A percentile compares a stretch with the other conserved stretches of the same genome.
phyloP scores from a whole-genome alignment of 2,329 filamentous ascomycete genomes.

The Nigrograna mackinnonii region DNA sequence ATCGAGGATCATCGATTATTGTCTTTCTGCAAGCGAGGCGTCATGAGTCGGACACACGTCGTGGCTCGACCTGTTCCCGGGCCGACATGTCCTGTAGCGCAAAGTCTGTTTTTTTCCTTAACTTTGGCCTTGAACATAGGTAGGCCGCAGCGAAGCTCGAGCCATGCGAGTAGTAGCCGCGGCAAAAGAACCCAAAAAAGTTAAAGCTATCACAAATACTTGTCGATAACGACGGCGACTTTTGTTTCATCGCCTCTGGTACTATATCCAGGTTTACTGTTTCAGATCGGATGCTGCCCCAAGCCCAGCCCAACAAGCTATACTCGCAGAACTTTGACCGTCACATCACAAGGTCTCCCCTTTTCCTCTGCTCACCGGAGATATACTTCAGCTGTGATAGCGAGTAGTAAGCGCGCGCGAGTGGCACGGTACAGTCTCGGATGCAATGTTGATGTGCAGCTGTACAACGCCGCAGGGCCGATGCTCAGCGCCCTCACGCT shows the following conservation, averaged over 20 bases:
- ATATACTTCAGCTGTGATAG: neutral
- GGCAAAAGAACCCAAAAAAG: slow-evolving; percentile 6
- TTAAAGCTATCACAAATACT: slow-evolving; percentile 2
- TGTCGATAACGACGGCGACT: slow-evolving; percentile 4
- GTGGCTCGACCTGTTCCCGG: neutral
- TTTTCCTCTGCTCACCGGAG: slow-evolving; percentile 1
- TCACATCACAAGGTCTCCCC: slow-evolving; percentile 1
- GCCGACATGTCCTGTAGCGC: neutral
- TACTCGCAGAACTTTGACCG: too few species aligned
- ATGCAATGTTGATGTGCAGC: neutral
- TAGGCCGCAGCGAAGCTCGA: neutral
- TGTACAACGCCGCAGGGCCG: slow-evolving; percentile 7
- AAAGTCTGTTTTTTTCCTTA: neutral
- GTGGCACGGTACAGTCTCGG: slow-evolving; percentile 4
- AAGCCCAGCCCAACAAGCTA: slow-evolving; percentile 8
- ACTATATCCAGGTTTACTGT: slow-evolving; percentile 22
- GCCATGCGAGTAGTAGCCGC: slow-evolving; percentile 2
- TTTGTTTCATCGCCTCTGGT: slow-evolving; percentile 18
- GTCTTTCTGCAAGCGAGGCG: slow-evolving; percentile 5
- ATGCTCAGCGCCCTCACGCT: slow-evolving; percentile 2
- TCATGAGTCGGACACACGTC: slow-evolving; percentile 1
- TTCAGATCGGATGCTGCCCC: slow-evolving; percentile 12
- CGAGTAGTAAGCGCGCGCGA: slow-evolving; percentile 5
- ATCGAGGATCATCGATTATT: neutral
- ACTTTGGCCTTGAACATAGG: too few species aligned